Evolutionary conservation across 2,329 filamentous ascomycete genomes (phyloP).

Genomic region (Emmonsia crescens): DNA sequence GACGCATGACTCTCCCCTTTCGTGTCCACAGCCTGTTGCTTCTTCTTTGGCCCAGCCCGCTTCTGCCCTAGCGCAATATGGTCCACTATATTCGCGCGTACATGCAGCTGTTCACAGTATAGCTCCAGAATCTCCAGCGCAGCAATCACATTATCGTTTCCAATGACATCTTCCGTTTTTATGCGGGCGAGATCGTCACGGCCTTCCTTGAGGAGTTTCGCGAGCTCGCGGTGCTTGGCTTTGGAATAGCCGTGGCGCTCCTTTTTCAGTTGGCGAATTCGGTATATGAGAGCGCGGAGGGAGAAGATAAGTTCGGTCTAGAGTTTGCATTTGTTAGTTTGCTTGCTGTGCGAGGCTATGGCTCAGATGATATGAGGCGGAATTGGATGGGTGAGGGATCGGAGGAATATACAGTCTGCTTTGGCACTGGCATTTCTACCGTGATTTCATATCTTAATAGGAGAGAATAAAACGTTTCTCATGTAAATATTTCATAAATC

Average conservation of each 20-base stretch:
- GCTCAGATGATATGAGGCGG: neutral
- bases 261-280: slow-evolving; percentile 16
- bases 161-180: slow-evolving; percentile 16
- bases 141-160: slow-evolving; percentile 15
- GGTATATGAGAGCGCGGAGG: slow-evolving; percentile 14
- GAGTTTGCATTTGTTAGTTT: neutral
- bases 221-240: slow-evolving; percentile 15
- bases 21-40: neutral
- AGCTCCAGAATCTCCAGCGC: slow-evolving; percentile 17
- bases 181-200: slow-evolving; percentile 16
- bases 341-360: neutral
- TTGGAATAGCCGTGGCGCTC: slow-evolving; percentile 16
- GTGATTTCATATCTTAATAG: neutral
- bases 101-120: slow-evolving; percentile 15
- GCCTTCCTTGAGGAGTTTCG: slow-evolving; percentile 15
- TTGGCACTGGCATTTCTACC: slow-evolving; percentile 12
- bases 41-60: slow-evolving; percentile 1
- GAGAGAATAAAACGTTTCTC: neutral
- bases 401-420: slow-evolving; percentile 12
- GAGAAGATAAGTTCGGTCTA: slow-evolving; percentile 15
- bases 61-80: slow-evolving; percentile 15
- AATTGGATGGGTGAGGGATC: neutral
- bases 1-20: neutral
- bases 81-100: slow-evolving; percentile 16
- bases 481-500: neutral